Conservation (phyloP, 306 rosid genomes). For the Ochetophila trinervis region DNA sequence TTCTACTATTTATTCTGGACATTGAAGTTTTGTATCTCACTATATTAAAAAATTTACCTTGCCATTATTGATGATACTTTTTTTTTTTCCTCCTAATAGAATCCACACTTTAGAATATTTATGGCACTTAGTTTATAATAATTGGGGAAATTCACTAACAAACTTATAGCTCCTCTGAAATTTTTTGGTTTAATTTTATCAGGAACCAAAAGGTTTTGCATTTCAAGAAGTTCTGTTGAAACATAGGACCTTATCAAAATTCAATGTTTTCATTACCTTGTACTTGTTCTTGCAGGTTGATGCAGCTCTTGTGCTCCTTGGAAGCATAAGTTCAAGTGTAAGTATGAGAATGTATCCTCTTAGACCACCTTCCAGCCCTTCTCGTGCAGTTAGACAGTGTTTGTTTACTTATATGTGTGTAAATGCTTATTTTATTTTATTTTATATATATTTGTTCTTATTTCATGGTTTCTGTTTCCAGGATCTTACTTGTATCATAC, state of each 20-base stretch:
- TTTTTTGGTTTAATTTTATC: background rate
- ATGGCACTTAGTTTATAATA: too few species aligned
- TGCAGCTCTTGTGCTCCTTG: constrained; percentile 74
- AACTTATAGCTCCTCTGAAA: background rate
- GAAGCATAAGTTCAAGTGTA: constrained; percentile 77
- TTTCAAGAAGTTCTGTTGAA: background rate
- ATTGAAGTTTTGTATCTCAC: too few species aligned
- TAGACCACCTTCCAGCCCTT: background rate
- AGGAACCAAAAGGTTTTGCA: background rate
- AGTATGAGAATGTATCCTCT: constrained; percentile 33
- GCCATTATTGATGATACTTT: too few species aligned
- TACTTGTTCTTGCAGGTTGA: constrained; percentile 61
- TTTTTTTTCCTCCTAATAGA: background rate
- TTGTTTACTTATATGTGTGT: background rate
- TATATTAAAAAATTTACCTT: too few species aligned
- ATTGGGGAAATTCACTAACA: background rate
- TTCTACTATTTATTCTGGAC: background rate
- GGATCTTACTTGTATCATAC: constrained; percentile 61
- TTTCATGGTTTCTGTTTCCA: constrained; percentile 36
- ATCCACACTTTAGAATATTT: too few species aligned
- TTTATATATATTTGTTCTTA: constrained; percentile 17
- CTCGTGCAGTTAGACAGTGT: constrained; percentile 12
- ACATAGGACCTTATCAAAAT: background rate
- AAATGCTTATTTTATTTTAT: too few species aligned
- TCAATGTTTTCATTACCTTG: constrained; percentile 23